Base-by-base conservation (phyloP, 371 early-diverging fungal species). In the Batkoa obscura region DNA sequence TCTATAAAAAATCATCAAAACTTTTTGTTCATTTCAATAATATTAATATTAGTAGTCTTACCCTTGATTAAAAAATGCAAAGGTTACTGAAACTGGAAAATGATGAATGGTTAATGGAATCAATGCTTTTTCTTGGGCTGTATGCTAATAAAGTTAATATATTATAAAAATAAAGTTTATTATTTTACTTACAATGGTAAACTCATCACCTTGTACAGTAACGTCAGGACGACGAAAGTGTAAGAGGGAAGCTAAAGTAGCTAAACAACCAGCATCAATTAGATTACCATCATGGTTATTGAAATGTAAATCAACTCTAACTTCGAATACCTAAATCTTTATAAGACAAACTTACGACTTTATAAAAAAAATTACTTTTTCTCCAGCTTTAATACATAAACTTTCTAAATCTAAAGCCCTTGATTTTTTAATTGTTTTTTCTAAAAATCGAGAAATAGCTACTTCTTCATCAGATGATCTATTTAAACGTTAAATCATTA, bases 371-470 rank as follows among this genome's bases (percentile, higher is more conserved):
- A 57, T 31, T 66, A 78, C 84, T 72, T 89, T 86, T 65, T 92
- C 88, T 35, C 93, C 91, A 13, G 93, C 85, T 37, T 93, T 72
- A 53, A 97, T 90, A 67, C 98, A 95, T 57, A 97, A 72, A 5
- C 94, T 88, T 67, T 97, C 98, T n/a, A 90, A 84, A 63, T 97
- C 96, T 55, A 97, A 71, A 8, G 92, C 93, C 54, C 90, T 74
- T 58, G 83, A 81, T 58, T 81, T 71, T 58, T 80, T 77, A 62
- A 97, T 63, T 2, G 86, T 80, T 58, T 86, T 89, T 63, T 97
- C 97, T 32, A 97, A 69, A 60, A 88, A 66, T 36, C 94, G 78
- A 39, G 78, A 79, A 30, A 94, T 72, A 36, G 84, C 64, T 0
- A 92, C 80, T 62, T 92, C 94, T 55, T 84, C 81, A 50, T 87